These are phyloP conservation scores for Verticillium dahliae DNA, from an alignment of 2,329 filamentous ascomycete genomes.

Conservation along the genomic window DNA sequence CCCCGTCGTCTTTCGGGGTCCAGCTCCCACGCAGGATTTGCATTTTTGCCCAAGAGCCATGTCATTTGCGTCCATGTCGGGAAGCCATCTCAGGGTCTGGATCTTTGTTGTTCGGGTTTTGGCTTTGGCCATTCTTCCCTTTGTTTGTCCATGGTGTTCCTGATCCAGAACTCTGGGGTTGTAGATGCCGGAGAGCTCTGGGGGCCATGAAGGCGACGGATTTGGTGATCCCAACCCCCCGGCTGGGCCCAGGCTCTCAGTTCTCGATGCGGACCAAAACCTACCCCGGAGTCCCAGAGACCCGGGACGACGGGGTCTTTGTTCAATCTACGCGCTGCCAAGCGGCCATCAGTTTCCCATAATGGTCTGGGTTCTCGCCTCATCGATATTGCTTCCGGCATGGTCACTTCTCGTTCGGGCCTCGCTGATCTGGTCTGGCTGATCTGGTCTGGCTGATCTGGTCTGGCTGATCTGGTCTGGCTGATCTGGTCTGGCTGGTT, in stretches of 20 bases:
- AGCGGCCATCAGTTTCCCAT: not conserved
- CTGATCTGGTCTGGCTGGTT: no score
- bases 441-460: no score
- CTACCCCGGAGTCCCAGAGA: not conserved
- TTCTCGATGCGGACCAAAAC: not conserved
- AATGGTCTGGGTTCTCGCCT: not conserved
- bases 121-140: not conserved
- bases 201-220: no score
- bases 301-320: not conserved
- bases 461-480: no score
- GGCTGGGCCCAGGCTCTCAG: not conserved
- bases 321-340: not conserved
- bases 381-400: not conserved
- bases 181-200: no score
- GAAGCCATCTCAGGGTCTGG: no score
- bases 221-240: not conserved
- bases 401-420: not conserved
- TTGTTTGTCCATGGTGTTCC: not conserved
- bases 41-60: not conserved
- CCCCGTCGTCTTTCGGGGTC: not conserved
- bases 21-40: not conserved
- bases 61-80: no score
- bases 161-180: not conserved
- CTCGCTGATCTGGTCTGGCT: no score
- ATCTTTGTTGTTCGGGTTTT: not conserved